Conservation (phyloP, 352 stramenopile species). For the Phytopythium boreale region DNA sequence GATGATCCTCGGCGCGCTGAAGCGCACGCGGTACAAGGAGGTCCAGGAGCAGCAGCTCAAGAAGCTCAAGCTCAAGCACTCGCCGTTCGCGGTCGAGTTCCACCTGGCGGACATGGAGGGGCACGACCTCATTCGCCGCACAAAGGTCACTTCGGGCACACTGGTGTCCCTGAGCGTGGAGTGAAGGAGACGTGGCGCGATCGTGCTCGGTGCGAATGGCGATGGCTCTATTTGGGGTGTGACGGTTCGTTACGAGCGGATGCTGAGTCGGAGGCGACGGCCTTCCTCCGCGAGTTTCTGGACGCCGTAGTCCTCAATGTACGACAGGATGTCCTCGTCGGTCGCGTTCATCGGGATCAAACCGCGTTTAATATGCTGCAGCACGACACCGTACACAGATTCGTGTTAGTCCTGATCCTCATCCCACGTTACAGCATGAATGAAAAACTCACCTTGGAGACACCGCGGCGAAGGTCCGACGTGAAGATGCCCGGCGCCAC, state of each 20-base stretch:
- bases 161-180: constrained; percentile 35
- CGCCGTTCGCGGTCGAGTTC: constrained; percentile 49
- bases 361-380: constrained; percentile 57
- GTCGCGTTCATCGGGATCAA: constrained; percentile 48
- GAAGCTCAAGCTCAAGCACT: constrained; percentile 56
- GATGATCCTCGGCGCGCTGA: constrained; percentile 34
- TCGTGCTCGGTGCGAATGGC: not conserved
- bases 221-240: constrained; percentile 8
- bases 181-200: not conserved
- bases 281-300: constrained; percentile 57
- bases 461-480: constrained; percentile 52
- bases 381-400: constrained; percentile 8
- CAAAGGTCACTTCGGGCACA: constrained; percentile 51
- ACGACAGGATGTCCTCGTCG: constrained; percentile 58
- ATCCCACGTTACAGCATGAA: not conserved
- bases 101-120: constrained; percentile 68
- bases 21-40: constrained; percentile 63
- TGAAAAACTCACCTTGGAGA: constrained; percentile 46
- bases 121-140: constrained; percentile 40
- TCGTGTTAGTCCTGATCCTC: not conserved
- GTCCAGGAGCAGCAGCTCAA: constrained; percentile 57
- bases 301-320: constrained; percentile 50
- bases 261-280: constrained; percentile 55
- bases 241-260: constrained; percentile 26
- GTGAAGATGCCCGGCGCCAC: constrained; percentile 77